These are phyloP conservation scores for Dalbergia cultrata DNA, from an alignment of 306 rosid genomes.

Conservation along the genomic window DNA sequence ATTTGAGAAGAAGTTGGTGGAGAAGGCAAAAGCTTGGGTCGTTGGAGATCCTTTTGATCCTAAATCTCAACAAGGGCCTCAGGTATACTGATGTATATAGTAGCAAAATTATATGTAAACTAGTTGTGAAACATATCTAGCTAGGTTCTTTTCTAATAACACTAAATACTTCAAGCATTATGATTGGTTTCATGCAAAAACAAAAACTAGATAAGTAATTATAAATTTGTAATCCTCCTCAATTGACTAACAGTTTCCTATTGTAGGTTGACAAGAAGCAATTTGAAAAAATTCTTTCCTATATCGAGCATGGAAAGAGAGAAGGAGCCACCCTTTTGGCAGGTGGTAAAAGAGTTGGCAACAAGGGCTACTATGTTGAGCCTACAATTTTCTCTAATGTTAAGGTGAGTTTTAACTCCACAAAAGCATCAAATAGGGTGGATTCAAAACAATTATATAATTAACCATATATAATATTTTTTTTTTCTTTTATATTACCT, in stretches of 20 bases:
- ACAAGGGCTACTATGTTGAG: constrained; percentile 73
- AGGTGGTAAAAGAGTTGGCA: constrained; percentile 73
- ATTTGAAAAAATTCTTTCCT: constrained; percentile 64
- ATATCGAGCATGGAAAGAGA: constrained; percentile 80
- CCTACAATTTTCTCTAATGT: constrained; percentile 80
- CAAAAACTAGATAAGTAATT: background rate
- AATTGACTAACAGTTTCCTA: background rate
- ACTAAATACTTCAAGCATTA: background rate
- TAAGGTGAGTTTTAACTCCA: constrained; percentile 51
- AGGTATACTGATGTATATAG: constrained; percentile 51
- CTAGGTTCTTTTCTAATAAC: background rate
- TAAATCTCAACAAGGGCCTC: constrained; percentile 77
- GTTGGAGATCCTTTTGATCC: constrained; percentile 98
- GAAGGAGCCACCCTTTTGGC: constrained; percentile 81
- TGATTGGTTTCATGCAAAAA: background rate
- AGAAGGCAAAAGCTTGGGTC: constrained; percentile 72
- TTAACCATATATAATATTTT: background rate
- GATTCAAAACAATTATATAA: background rate
- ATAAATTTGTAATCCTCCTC: background rate
- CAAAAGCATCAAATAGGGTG: background rate
- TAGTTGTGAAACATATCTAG: background rate
- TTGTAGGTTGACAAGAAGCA: constrained; percentile 71
- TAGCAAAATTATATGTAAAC: background rate
- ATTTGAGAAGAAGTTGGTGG: constrained; percentile 66
- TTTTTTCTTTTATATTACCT: background rate